Conservation (phyloP, 768 basidiomycete genomes). For the Tulasnella sp. region DNA sequence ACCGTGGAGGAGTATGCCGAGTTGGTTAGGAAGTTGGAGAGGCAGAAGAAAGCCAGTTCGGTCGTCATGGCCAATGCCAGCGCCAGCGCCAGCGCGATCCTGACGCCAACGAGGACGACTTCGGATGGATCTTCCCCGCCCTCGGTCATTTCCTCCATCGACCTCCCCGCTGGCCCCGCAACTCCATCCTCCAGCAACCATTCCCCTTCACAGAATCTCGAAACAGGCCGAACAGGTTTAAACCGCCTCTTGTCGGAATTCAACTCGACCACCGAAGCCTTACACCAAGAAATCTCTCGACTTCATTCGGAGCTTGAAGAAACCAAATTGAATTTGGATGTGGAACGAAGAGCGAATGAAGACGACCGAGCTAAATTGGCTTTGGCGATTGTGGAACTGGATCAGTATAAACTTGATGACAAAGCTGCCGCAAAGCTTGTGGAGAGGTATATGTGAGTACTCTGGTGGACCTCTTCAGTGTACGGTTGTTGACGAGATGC, state of each 20-base stretch:
- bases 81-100: neutral
- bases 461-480: neutral
- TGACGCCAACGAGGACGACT: neutral
- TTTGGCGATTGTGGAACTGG: conserved; percentile 43
- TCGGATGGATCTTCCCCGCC: conserved; percentile 3
- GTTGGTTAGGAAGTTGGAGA: conserved; percentile 59
- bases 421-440: conserved; percentile 68
- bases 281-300: conserved; percentile 39
- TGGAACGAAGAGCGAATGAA: conserved; percentile 39
- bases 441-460: conserved; percentile 68
- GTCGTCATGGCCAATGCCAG: conserved; percentile 23
- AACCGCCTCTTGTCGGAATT: conserved; percentile 46
- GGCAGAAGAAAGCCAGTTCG: conserved; percentile 28
- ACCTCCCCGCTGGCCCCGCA: neutral
- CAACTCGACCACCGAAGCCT: conserved; percentile 39
- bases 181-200: neutral
- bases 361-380: conserved; percentile 43
- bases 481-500: no score
- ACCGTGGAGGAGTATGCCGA: conserved; percentile 68
- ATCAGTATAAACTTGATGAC: conserved; percentile 27
- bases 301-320: conserved; percentile 41
- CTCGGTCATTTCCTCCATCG: neutral
- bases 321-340: conserved; percentile 38
- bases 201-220: neutral
- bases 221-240: conserved; percentile 39